Conservation (phyloP, 106 monocot genomes). For the Iris macrosiphon region DNA sequence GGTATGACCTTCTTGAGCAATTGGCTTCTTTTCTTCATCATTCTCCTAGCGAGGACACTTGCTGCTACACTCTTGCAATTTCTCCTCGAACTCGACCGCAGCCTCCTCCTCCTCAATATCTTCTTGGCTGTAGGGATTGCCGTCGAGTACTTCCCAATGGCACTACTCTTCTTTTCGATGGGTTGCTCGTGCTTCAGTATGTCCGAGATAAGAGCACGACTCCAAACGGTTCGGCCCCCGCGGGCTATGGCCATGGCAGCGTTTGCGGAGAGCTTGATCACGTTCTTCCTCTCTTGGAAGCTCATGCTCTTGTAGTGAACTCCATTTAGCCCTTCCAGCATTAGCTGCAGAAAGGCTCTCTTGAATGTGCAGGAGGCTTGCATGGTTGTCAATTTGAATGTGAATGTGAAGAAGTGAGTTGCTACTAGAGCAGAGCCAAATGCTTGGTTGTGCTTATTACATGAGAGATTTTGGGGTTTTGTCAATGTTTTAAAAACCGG, state of each 20-base stretch:
- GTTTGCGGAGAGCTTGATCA: constrained; percentile 48
- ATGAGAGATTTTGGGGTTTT: too few species aligned
- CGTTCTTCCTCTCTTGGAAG: constrained; percentile 45
- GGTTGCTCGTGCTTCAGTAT: constrained; percentile 9
- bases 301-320: constrained; percentile 23
- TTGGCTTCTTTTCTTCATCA: constrained; percentile 42
- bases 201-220: constrained; percentile 29
- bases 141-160: neutral
- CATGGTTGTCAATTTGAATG: constrained; percentile 17
- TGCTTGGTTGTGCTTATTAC: constrained; percentile 1
- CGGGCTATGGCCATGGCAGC: constrained; percentile 47
- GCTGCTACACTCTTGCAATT: neutral
- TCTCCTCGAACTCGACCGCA: neutral
- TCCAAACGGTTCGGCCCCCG: constrained; percentile 44
- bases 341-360: constrained; percentile 33
- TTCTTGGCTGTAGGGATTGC: constrained; percentile 15
- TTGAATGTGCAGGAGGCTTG: constrained; percentile 40
- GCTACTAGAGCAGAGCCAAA: neutral
- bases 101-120: constrained; percentile 21
- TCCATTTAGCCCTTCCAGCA: constrained; percentile 26
- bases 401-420: neutral
- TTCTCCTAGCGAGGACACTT: constrained; percentile 15
- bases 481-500: too few species aligned
- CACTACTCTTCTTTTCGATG: neutral
- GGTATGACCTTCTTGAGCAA: constrained; percentile 51